Base-by-base conservation (phyloP, 306 rosid genomes). In the Ormosia emarginata region DNA sequence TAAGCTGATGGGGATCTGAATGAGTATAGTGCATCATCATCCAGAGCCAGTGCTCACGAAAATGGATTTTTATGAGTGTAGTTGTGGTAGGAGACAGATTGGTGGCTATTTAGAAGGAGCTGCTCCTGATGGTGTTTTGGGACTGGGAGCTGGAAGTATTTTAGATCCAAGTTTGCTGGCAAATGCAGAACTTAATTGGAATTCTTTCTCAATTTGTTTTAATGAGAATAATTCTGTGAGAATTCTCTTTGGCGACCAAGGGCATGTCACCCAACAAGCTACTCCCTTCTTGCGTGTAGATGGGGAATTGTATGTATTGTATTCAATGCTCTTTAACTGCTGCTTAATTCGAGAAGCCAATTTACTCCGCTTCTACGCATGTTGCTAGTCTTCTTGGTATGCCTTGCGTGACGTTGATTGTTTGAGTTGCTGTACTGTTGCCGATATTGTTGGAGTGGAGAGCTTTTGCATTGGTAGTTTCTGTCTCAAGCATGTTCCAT, bases 101-200 rank as follows among this genome's bases (percentile, higher is more conserved):
- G 95, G 95, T 53, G 67, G 13, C 24, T 91, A 82, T 86, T 83
- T 91, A 81, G 50, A 72, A 5, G 95, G 93, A 56, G 95, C 83
- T 76, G 90, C 90, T 29, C 95, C 93, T 59, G 90, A 89, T 79
- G 92, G 95, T 66, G 77, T 91, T 13, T 77, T 91, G 89, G 95
- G 95, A 74, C 75, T 91, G 74, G 95, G 95, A 78, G 85, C 86
- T 17, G 92, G 90, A 36, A 79, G 84, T 71, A 83, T 89, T 81
- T 89, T 92, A 2, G 89, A 89, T 73, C 95, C 91, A 17, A 89
- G 88, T 59, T 81, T 89, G 53, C 84, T 91, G 63, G 93, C 93
- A 68, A 79, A 88, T 75, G 92, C 85, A 7, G 90, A 92, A 68
- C 78, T 91, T 80, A 75, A 83, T 73, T 79, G 3, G 63, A 80